A percentile compares a stretch with the other conserved stretches of the same genome.
Evolutionary conservation across 257 asterid genomes (phyloP).

Genomic region (Fraxinus quadrangulata): DNA sequence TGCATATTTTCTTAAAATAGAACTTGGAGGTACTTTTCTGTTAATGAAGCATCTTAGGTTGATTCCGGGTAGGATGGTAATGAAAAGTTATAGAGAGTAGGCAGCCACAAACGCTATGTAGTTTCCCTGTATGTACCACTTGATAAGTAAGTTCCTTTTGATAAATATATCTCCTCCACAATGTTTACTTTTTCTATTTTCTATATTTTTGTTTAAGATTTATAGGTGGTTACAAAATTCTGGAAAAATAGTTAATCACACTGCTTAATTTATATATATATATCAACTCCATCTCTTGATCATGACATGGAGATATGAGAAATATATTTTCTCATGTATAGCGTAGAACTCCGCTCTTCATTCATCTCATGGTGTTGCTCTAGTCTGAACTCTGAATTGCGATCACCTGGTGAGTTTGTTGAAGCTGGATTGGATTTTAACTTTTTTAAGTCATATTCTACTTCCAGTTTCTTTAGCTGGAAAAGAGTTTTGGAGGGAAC

Average conservation of each 20-base stretch:
- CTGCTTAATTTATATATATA: no score
- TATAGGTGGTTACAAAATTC: no score
- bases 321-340: background rate
- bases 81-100: background rate
- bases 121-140: background rate
- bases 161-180: background rate
- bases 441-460: no score
- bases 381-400: background rate
- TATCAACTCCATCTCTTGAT: background rate
- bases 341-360: background rate
- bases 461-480: no score
- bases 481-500: no score
- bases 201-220: no score
- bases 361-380: background rate
- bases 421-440: no score
- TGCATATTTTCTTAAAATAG: background rate
- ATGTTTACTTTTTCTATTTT: no score
- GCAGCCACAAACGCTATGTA: background rate
- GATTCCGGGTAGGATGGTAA: background rate
- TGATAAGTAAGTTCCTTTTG: no score
- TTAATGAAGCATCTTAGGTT: background rate
- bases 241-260: no score
- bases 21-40: background rate
- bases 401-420: background rate
- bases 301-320: background rate